Conservation (phyloP, 768 basidiomycete species). For the Pleurotus cornucopiae region DNA sequence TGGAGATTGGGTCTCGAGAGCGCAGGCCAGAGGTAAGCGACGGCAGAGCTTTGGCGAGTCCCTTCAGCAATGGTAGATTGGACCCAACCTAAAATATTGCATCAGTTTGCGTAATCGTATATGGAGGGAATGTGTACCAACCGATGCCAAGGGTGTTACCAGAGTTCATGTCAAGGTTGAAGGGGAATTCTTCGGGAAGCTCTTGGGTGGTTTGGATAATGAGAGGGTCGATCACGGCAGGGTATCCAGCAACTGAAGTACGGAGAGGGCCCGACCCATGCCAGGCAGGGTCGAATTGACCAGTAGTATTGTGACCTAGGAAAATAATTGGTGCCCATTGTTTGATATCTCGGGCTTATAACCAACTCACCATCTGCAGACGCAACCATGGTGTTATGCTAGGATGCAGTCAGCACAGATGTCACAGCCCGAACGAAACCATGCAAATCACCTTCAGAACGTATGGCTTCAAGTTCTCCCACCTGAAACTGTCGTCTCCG, state of each 20-base stretch:
- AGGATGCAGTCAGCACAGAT: not conserved
- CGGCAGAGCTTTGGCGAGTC: slow-evolving; percentile 23
- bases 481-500: slow-evolving; percentile 23
- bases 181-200: slow-evolving; percentile 21
- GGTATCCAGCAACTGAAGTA: slow-evolving; percentile 18
- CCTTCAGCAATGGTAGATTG: slow-evolving; percentile 25
- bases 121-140: not conserved
- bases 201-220: slow-evolving; percentile 20
- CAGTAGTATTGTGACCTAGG: slow-evolving; percentile 18
- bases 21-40: slow-evolving; percentile 24
- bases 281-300: slow-evolving; percentile 20
- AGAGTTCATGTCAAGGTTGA: slow-evolving; percentile 28
- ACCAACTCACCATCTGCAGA: not conserved
- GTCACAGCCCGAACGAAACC: not conserved
- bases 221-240: slow-evolving; percentile 12
- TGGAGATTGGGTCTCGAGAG: slow-evolving; percentile 24
- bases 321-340: too few species aligned
- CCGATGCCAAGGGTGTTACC: slow-evolving; percentile 25
- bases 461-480: slow-evolving; percentile 20
- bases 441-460: slow-evolving; percentile 14
- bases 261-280: slow-evolving; percentile 20
- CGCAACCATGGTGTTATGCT: not conserved
- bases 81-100: slow-evolving; percentile 17
- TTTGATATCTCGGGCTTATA: too few species aligned
- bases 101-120: too few species aligned